Evolutionary conservation across 441 rosid genomes (phyloP).

Genomic region (Croton laevigatus): DNA sequence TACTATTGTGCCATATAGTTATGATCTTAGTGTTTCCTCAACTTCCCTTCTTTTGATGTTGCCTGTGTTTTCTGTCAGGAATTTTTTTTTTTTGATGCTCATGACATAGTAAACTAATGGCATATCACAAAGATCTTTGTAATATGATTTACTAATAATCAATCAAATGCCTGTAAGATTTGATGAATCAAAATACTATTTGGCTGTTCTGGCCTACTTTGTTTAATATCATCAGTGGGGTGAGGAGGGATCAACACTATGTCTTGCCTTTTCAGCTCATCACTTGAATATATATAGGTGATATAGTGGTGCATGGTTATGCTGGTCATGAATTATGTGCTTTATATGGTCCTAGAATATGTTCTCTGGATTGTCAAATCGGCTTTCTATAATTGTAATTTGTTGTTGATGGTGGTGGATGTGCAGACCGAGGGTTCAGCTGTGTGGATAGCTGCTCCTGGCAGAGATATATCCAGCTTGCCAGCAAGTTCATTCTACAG

Average conservation of each 20-base stretch:
- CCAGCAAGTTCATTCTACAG: constrained; percentile 75
- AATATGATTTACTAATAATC: neutral
- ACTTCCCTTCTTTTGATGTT: neutral
- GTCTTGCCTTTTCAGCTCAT: neutral
- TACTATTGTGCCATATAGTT: neutral
- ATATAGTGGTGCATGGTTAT: neutral
- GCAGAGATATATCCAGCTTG: constrained; percentile 68
- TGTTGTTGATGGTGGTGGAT: constrained; percentile 10
- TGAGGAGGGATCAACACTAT: too few species aligned
- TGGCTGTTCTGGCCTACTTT: neutral
- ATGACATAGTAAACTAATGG: neutral
- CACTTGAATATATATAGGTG: neutral
- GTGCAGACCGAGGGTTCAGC: constrained; percentile 85
- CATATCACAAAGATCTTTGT: too few species aligned
- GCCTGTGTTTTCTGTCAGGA: neutral
- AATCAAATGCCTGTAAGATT: neutral
- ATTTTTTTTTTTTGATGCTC: neutral
- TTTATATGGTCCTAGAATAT: neutral
- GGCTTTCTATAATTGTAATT: neutral
- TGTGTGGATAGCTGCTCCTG: constrained; percentile 82
- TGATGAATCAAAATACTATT: too few species aligned
- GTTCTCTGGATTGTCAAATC: neutral
- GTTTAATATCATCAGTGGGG: too few species aligned
- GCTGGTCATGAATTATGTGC: neutral
- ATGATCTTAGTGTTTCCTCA: neutral